A percentile compares a stretch with the other conserved stretches of the same genome.
phyloP scores from a whole-genome alignment of 768 basidiomycete genomes.

The Lactifluus volemus region DNA sequence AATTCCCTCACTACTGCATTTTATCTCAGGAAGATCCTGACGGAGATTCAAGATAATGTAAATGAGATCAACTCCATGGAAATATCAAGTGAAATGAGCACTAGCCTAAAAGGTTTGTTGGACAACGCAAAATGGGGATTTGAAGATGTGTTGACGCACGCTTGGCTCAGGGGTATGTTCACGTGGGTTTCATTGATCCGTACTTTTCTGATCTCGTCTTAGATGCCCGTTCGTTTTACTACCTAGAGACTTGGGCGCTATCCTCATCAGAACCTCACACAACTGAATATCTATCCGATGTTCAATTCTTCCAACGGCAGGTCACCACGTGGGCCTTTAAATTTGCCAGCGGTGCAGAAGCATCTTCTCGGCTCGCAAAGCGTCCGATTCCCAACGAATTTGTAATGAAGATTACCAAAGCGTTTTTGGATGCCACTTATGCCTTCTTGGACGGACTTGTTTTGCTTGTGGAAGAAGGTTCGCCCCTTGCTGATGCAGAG shows the following conservation, averaged over 20 bases:
- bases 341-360: conserved; percentile 69
- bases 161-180: conserved; percentile 74
- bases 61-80: conserved; percentile 76
- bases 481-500: conserved; percentile 35
- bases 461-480: conserved; percentile 66
- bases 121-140: conserved; percentile 86
- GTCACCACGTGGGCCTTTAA: conserved; percentile 69
- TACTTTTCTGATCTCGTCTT: background rate
- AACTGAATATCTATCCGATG: conserved; percentile 66
- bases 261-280: conserved; percentile 53
- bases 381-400: conserved; percentile 57
- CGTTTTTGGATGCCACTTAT: conserved; percentile 81
- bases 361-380: conserved; percentile 43
- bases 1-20: conserved; percentile 78
- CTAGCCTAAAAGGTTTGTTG: conserved; percentile 61
- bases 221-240: conserved; percentile 81
- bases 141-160: conserved; percentile 63
- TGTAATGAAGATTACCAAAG: conserved; percentile 64
- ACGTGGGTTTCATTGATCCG: background rate
- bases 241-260: conserved; percentile 79
- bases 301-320: conserved; percentile 76
- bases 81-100: conserved; percentile 64
- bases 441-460: conserved; percentile 82
- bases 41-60: conserved; percentile 80
- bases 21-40: conserved; percentile 70